Evolutionary conservation across 805 yeast genomes (phyloP), one percentile per base, ranked within the genome.

Genomic region (Wilhelminamyces savonicus): DNA sequence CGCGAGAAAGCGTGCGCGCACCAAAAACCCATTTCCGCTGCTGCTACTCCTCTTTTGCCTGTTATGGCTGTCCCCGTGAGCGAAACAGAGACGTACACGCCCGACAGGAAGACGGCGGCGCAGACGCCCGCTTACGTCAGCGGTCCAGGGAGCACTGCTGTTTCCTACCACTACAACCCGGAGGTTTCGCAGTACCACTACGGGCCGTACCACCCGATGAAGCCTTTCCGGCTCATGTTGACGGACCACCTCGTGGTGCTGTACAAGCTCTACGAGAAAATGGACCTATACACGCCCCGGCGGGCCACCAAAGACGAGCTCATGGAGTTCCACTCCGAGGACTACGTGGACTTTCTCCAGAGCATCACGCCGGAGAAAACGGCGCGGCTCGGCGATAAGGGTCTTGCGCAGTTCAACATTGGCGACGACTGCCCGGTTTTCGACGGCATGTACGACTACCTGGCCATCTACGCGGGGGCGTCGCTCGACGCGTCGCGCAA

Each of bases 171-270:
- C 55, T 85, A 73, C 57, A 87, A 87, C 54, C 83, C 87, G 16
- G 76, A 79, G 30, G 94, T 80, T 0, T 69, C 84, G 1, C 72
- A 75, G 40, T 88, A 79, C 56, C 96, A 88, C 48, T 88, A 84
- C 54, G 98, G 98, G 12, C 82, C 84, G 2, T 74, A 78, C 36
- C 98, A 90, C 56, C 98, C 98, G n/a, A 90, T 90, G 98, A 90
- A 90, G 54, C 98, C 98, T 11, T 85, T 88, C 55, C 65, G 98
- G 41, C 65, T 92, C 38, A 81, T 87, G 88, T 70, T 90, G 26
- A 90, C 98, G 0, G 97, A 90, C 58, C 95, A 88, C 52, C 62
- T 90, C 37, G 90, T 90, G 30, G 74, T 81, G 20, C 78, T 82
- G 10, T 90, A 92, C 56, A 85, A 85, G 34, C 62, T 90, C 27